Conservation (phyloP, 768 basidiomycete species). For the Tylopilus sp. region DNA sequence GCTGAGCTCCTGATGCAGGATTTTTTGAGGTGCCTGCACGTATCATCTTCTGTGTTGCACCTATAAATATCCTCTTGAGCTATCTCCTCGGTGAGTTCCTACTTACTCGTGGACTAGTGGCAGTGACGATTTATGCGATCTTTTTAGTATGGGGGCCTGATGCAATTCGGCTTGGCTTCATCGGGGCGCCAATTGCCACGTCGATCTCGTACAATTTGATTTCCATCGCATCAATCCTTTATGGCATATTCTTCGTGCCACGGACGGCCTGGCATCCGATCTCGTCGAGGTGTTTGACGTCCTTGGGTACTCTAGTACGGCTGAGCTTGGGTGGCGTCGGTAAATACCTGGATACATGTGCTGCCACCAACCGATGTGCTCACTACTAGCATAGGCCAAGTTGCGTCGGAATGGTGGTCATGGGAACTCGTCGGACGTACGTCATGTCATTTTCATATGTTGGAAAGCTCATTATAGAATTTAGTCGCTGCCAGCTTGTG, state of each 20-base stretch:
- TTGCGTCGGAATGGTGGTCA: conserved; percentile 93
- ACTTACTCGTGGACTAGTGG: too few relatives aligned
- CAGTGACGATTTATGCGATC: conserved; percentile 29
- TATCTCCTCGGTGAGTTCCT: conserved; percentile 63
- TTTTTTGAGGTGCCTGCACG: conserved; percentile 84
- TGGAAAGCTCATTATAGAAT: conserved; percentile 3
- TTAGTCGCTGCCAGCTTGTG: conserved; percentile 53
- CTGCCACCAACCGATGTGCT: neutral
- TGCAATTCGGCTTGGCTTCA: conserved; percentile 76
- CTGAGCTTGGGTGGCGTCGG: conserved; percentile 82
- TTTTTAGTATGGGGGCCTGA: conserved; percentile 89
- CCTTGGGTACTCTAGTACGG: conserved; percentile 62
- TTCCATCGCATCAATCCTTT: conserved; percentile 53
- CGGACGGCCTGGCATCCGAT: conserved; percentile 85
- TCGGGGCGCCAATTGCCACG: conserved; percentile 89
- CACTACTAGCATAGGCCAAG: conserved; percentile 48
- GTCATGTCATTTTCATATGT: conserved; percentile 3
- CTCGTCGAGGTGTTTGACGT: conserved; percentile 57
- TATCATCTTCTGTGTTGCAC: conserved; percentile 77
- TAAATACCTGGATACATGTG: conserved; percentile 21
- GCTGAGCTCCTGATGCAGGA: conserved; percentile 37
- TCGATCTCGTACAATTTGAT: conserved; percentile 86
- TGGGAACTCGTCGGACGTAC: conserved; percentile 77
- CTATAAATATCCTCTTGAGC: conserved; percentile 80
- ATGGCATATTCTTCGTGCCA: conserved; percentile 61